Percentiles rank a stretch among this genome's conserved stretches.
These are phyloP conservation scores for Penicillium steckii DNA, from an alignment of 495 filamentous ascomycete species.

Conservation along the genomic window DNA sequence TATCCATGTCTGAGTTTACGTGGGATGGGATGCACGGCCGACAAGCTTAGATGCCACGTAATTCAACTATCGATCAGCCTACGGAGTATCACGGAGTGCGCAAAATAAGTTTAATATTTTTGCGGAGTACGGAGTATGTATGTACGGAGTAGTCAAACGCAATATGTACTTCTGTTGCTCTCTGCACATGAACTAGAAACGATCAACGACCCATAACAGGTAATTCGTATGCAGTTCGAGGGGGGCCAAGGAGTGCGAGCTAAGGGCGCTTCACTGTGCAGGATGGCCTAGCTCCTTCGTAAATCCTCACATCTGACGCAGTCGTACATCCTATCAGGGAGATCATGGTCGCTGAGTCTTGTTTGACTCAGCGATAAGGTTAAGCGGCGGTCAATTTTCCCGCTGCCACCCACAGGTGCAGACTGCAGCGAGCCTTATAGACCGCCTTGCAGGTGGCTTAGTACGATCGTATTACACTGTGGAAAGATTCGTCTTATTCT, in stretches of 20 bases:
- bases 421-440: slow-evolving; percentile 13
- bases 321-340: not conserved
- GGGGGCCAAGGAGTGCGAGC: not conserved
- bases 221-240: not conserved
- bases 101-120: not conserved
- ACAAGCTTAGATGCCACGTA: slow-evolving; percentile 1
- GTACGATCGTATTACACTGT: not conserved
- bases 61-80: not conserved
- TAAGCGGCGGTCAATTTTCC: slow-evolving; percentile 15
- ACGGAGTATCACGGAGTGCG: not conserved
- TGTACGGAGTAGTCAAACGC: too few relatives aligned
- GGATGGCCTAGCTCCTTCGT: not conserved
- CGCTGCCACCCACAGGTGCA: slow-evolving; percentile 6
- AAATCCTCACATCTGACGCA: not conserved
- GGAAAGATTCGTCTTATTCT: not conserved
- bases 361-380: slow-evolving; percentile 23
- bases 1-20: slow-evolving; percentile 1
- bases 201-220: not conserved
- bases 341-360: slow-evolving; percentile 5
- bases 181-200: not conserved
- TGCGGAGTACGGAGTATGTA: too few relatives aligned
- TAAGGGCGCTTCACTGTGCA: not conserved
- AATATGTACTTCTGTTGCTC: not conserved
- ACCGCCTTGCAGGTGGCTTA: slow-evolving; percentile 16
- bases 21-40: not conserved